Evolutionary conservation across 140 eudicot genomes (phyloP).

Genomic region (Senecio squalidus): DNA sequence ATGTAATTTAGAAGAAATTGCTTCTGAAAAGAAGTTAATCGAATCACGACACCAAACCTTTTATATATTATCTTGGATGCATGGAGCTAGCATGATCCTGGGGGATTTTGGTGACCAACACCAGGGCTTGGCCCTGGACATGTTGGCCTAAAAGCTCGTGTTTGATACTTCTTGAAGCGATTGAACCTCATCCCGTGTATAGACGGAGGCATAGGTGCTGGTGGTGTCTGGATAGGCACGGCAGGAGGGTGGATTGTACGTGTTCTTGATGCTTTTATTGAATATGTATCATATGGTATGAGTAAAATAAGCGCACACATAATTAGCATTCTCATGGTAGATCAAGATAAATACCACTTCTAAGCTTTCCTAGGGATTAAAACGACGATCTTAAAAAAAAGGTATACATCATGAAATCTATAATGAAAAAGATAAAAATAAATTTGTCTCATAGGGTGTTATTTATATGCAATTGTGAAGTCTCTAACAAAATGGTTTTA

Average conservation of each 20-base stretch:
- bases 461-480: constrained; percentile 25
- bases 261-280: constrained; percentile 19
- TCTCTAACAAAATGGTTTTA: neutral
- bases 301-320: constrained; percentile 27
- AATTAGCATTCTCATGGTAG: constrained; percentile 13
- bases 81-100: constrained; percentile 31
- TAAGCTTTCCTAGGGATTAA: constrained; percentile 6
- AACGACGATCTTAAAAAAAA: neutral
- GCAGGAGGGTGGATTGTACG: constrained; percentile 22
- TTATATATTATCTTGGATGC: neutral
- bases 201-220: constrained; percentile 14
- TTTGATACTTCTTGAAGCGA: constrained; percentile 40
- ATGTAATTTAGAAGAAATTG: neutral
- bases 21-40: neutral
- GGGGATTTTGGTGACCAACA: constrained; percentile 62
- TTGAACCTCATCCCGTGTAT: neutral
- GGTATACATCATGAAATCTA: neutral
- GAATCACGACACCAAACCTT: constrained; percentile 12
- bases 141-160: constrained; percentile 49
- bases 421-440: constrained; percentile 6
- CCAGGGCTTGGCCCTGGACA: constrained; percentile 77
- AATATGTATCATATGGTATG: constrained; percentile 16
- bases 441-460: constrained; percentile 3
- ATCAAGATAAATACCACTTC: neutral
- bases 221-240: constrained; percentile 11